Base-by-base conservation (phyloP, 257 asterid genomes). In the Nemophila menziesii region DNA sequence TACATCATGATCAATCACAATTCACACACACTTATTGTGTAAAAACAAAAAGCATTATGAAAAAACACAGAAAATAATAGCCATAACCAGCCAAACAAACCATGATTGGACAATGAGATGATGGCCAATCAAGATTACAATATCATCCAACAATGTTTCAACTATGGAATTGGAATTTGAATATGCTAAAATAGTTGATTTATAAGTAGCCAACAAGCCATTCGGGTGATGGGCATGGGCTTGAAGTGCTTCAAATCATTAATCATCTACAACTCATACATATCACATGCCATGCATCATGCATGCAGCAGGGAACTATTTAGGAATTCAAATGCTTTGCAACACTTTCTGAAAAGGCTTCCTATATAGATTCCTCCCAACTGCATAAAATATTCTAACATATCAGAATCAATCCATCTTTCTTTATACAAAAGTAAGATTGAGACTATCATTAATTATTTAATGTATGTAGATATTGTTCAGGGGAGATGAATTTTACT, bases 281-380 rank as follows among this genome's bases (percentile, higher is more conserved):
- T 60, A 71, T 77, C 81, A 74, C 71, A 57, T 64, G 76, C 72
- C 79, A 14, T n/a, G n/a, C n/a, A n/a, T n/a, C n/a, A n/a, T n/a
- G n/a, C n/a, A 38, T n/a, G 43, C 8, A 74, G 61, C 64, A 55
- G 44, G n/a, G n/a, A 70, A 62, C 71, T 56, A 22, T 67, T 7
- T 61, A 49, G 67, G 76, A 64, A 71, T 74, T 66, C 59, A n/a
- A n/a, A n/a, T 60, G 45, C 78, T 77, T 69, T 46, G n/a, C n/a
- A 22, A 37, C 36, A 59, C 78, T 71, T 72, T 71, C 39, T 46
- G 37, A 56, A 75, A 77, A 61, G 80, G 68, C 42, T 59, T 54
- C 64, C 53, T 6, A n/a, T n/a, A n/a, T n/a, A 62, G 70, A 78
- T 78, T 78, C 86, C 72, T 54, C 77, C 70, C 64, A 68, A 82